These are phyloP conservation scores for Apiospora hydei DNA, from an alignment of 2,329 filamentous ascomycete genomes.

Conservation along the genomic window DNA sequence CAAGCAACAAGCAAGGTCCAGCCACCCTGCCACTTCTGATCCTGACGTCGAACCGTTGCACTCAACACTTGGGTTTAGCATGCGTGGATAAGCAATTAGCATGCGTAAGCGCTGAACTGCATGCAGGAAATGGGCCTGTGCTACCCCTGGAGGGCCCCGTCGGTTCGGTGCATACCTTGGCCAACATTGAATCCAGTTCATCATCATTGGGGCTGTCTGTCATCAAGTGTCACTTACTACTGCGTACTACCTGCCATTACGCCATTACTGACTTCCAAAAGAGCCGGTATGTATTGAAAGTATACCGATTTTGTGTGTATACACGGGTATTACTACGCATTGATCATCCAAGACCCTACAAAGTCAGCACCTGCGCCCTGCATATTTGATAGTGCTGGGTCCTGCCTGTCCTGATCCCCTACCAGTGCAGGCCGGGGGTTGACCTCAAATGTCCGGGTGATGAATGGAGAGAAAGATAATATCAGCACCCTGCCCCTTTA, in stretches of 20 bases:
- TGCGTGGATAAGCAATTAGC: conserved; percentile 19
- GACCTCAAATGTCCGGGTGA: background rate
- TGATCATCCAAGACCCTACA: background rate
- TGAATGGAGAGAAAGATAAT: background rate
- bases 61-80: conserved; percentile 20
- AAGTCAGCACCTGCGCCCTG: background rate
- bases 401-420: background rate
- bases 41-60: conserved; percentile 21
- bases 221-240: background rate
- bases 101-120: conserved; percentile 21
- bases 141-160: background rate
- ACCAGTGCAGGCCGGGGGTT: background rate
- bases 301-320: background rate
- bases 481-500: conserved; percentile 8
- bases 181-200: no score
- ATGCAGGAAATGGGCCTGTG: conserved; percentile 15
- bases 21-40: background rate
- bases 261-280: background rate
- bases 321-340: background rate
- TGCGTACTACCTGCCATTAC: background rate
- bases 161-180: background rate
- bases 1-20: background rate
- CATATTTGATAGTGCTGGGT: background rate
- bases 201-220: background rate
- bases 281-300: background rate